Percentiles rank a stretch among this genome's conserved stretches.
Evolutionary conservation across 208 protist genomes (phyloP).

Genomic region (Acanthamoeba castellanii): DNA sequence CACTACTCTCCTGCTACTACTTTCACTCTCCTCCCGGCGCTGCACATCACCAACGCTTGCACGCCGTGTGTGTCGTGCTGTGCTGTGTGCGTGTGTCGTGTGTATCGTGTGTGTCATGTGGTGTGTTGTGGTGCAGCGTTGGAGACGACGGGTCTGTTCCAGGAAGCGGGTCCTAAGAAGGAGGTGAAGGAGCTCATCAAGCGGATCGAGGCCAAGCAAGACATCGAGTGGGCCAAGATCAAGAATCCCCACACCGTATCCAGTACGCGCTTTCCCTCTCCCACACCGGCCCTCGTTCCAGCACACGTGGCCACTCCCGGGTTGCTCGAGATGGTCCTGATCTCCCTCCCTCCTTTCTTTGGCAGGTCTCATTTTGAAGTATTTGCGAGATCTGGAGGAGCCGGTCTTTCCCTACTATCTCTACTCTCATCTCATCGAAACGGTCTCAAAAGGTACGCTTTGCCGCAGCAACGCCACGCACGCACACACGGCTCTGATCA

Average conservation of each 20-base stretch:
- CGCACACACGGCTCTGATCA: too few relatives aligned
- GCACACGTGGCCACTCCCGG: neutral
- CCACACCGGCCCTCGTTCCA: neutral
- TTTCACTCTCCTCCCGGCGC: neutral
- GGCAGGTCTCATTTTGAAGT: neutral
- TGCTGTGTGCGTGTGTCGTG: neutral
- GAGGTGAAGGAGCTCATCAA: constrained; percentile 58
- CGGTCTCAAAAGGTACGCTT: neutral
- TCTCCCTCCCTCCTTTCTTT: neutral
- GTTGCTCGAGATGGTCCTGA: neutral
- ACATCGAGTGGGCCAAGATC: constrained; percentile 37
- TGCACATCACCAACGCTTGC: neutral
- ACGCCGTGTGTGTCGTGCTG: too few relatives aligned
- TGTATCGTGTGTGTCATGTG: neutral
- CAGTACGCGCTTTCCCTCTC: neutral
- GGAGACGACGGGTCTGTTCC: constrained; percentile 48
- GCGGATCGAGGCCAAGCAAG: constrained; percentile 41
- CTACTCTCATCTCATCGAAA: constrained; percentile 48
- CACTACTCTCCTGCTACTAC: neutral
- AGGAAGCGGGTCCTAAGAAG: constrained; percentile 42
- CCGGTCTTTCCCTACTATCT: constrained; percentile 37
- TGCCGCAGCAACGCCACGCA: too few relatives aligned
- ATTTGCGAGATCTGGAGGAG: constrained; percentile 40
- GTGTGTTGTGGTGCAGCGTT: neutral
- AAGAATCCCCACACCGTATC: constrained; percentile 50